Evolutionary conservation across 352 stramenopile genomes (phyloP).

Genomic region (Pythium monospermum): DNA sequence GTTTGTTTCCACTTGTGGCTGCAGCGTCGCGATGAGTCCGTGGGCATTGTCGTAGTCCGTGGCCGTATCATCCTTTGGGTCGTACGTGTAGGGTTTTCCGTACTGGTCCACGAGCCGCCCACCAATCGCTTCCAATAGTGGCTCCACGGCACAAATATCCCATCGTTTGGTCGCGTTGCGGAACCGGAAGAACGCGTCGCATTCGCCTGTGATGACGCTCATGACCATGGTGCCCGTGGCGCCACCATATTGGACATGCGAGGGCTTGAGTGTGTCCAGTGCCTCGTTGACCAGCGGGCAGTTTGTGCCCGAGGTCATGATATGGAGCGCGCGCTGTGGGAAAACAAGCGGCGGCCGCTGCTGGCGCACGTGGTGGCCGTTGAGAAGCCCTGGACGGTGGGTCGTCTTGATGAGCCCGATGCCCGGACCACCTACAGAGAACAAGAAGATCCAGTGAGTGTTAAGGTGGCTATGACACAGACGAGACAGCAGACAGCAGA

Average conservation of each 20-base stretch:
- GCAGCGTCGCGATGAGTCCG: conserved; percentile 48
- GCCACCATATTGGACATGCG: conserved; percentile 37
- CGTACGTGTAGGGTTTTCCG: conserved; percentile 57
- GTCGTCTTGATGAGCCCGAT: conserved; percentile 49
- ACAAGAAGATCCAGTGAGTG: neutral
- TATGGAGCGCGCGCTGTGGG: conserved; percentile 33
- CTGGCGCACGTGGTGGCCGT: conserved; percentile 25
- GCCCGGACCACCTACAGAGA: conserved; percentile 33
- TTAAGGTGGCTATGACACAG: neutral
- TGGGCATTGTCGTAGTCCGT: conserved; percentile 58
- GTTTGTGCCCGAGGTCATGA: conserved; percentile 54
- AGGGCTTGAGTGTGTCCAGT: conserved; percentile 30
- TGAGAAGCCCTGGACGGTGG: conserved; percentile 26
- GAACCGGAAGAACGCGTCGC: conserved; percentile 68
- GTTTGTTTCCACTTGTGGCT: conserved; percentile 27
- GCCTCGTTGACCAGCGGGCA: conserved; percentile 46
- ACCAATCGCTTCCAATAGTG: conserved; percentile 50
- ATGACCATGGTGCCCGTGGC: conserved; percentile 75
- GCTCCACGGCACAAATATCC: conserved; percentile 75
- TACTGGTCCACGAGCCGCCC: conserved; percentile 52
- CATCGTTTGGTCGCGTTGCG: conserved; percentile 67
- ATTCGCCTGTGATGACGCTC: conserved; percentile 49
- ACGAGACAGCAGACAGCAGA: neutral
- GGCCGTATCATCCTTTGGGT: conserved; percentile 37
- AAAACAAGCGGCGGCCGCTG: conserved; percentile 20